Percentiles rank a stretch among this genome's conserved stretches.
phyloP scores from a whole-genome alignment of 441 rosid genomes.

The Bocquillonia castaneifolia region DNA sequence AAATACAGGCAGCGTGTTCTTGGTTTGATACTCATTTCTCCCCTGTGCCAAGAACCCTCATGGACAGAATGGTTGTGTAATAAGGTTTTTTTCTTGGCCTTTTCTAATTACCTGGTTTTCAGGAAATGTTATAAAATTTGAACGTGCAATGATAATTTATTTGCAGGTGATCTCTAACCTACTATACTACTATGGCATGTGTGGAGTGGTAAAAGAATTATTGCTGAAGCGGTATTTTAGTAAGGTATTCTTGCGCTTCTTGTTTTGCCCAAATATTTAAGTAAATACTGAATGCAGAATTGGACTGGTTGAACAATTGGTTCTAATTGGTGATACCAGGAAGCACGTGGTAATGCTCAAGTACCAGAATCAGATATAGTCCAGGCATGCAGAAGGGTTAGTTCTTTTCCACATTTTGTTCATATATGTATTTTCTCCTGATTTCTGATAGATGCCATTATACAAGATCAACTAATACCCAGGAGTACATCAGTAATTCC shows the following conservation, averaged over 20 bases:
- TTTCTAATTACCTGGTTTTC: constrained; percentile 10
- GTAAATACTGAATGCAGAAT: constrained; percentile 6
- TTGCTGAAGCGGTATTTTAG: constrained; percentile 86
- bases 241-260: constrained; percentile 49
- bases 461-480: background rate
- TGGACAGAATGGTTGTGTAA: constrained; percentile 96
- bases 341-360: constrained; percentile 75
- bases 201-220: constrained; percentile 80
- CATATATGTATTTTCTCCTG: constrained; percentile 8
- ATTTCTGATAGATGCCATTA: background rate
- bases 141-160: constrained; percentile 10
- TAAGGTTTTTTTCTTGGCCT: constrained; percentile 49
- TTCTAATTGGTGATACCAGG: constrained; percentile 40
- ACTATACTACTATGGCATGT: constrained; percentile 87
- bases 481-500: background rate
- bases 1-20: constrained; percentile 80
- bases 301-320: constrained; percentile 12
- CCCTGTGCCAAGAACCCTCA: constrained; percentile 84
- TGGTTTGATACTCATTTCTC: constrained; percentile 88
- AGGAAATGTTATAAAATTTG: constrained; percentile 16
- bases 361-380: constrained; percentile 81
- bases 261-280: constrained; percentile 1
- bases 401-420: constrained; percentile 20
- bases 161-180: constrained; percentile 76
- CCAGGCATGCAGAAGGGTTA: constrained; percentile 77